Evolutionary conservation across 2,329 filamentous ascomycete genomes (phyloP).

Genomic region (Scedosporium minutisporum): DNA sequence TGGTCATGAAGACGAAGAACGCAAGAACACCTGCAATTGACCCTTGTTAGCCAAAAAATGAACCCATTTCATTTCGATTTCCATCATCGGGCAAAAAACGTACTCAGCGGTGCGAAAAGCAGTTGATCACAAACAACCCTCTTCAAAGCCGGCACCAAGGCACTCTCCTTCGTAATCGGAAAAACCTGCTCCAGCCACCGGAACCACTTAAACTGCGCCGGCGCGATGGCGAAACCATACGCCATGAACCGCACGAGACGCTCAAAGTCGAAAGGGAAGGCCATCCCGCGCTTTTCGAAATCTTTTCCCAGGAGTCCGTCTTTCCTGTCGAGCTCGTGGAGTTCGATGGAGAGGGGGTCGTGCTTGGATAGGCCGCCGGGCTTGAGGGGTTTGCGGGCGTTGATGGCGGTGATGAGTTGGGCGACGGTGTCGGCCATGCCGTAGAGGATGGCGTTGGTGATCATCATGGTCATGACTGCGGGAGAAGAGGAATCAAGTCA

Average conservation of each 20-base stretch:
- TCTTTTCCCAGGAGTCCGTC: constrained; percentile 26
- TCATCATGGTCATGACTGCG: constrained; percentile 92
- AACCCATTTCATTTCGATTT: neutral
- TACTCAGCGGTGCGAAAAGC: constrained; percentile 73
- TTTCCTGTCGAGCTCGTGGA: constrained; percentile 77
- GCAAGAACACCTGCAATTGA: constrained; percentile 50
- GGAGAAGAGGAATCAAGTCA: neutral
- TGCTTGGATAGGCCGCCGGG: constrained; percentile 48
- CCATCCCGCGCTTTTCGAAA: constrained; percentile 36
- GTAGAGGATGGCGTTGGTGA: constrained; percentile 91
- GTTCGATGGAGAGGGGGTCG: constrained; percentile 74
- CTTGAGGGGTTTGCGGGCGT: constrained; percentile 56
- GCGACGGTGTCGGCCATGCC: constrained; percentile 95
- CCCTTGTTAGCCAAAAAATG: neutral
- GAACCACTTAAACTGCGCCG: constrained; percentile 94
- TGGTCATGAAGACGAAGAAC: constrained; percentile 95
- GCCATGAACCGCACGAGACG: constrained; percentile 91
- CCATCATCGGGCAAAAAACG: neutral
- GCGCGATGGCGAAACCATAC: constrained; percentile 94
- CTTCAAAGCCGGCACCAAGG: constrained; percentile 73
- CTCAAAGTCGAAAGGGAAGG: constrained; percentile 91
- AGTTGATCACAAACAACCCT: constrained; percentile 88
- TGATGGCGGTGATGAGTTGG: constrained; percentile 80
- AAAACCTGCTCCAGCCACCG: constrained; percentile 72
- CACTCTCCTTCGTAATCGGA: constrained; percentile 69